Evolutionary conservation across 345 rosid genomes (phyloP), one percentile per base, ranked within the genome.

Genomic region (Eutrema heterophyllum): DNA sequence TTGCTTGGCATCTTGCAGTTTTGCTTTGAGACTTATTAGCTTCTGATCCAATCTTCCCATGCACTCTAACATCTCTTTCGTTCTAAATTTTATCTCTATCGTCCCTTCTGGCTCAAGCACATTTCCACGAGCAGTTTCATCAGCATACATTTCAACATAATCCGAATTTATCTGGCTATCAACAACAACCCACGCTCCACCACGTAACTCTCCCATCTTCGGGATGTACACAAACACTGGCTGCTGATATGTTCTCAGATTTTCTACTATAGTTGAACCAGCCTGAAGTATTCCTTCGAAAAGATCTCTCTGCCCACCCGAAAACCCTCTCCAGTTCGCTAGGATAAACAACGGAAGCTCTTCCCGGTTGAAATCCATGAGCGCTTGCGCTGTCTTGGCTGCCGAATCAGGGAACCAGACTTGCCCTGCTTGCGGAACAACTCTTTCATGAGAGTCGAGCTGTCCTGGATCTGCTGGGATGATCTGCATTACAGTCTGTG

Each of bases 361-460:
- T 81, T 95, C 99, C 70, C 79, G 78, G 85, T 95, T 89, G 81
- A 95, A 95, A 88, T 95, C 99, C 83, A 95, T 78, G 68, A 95
- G 80, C 1, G 99, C 98, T 79, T 95, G 99, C 55, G 98, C 96
- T 12, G 98, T 95, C 87, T 95, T 95, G 67, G 86, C 82, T 5
- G 99, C 99, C 30, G 99, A 95, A 86, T 92, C 99, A 27, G 99
- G 99, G 80, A 95, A 95, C 99, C 99, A 95, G 70, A 95, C 99
- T 84, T 95, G 99, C 60, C 99, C 99, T 64, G 99, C 99, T 83
- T 92, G 98, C 1, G 99, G 97, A 64, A 92, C 99, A 46, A 95
- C 94, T 80, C 97, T 84, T 80, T 95, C 99, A 73, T 95, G 98
- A 78, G 99, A 95, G 83, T 95, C 99, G 9, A 92, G 97, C 81